phyloP scores from a whole-genome alignment of 1,139 yeast species.

The Kazachstania sp. region DNA sequence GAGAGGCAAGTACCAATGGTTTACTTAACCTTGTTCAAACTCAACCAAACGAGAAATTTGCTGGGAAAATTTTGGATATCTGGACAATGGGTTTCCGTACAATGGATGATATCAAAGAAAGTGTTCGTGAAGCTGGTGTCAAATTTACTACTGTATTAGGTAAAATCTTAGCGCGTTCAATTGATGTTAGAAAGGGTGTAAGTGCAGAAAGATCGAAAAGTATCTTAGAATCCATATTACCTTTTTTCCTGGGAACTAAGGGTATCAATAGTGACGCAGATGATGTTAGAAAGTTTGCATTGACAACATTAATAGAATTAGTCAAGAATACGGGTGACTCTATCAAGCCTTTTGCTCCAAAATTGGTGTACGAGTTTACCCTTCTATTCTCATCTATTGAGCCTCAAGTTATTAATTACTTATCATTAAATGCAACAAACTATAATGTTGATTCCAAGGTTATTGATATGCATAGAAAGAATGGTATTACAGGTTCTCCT shows the following conservation, averaged over 20 bases:
- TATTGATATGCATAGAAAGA: constrained; percentile 70
- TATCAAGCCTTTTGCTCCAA: constrained; percentile 61
- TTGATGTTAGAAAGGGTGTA: constrained; percentile 32
- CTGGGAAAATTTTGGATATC: constrained; percentile 49
- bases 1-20: constrained; percentile 83
- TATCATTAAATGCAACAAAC: constrained; percentile 82
- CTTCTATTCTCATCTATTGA: constrained; percentile 77
- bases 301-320: constrained; percentile 62
- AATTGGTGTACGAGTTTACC: constrained; percentile 59
- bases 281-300: constrained; percentile 70
- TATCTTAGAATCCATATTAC: constrained; percentile 57
- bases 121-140: constrained; percentile 77
- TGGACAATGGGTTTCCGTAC: constrained; percentile 87
- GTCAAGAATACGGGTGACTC: constrained; percentile 55
- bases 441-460: constrained; percentile 64
- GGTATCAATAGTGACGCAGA: constrained; percentile 82
- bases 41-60: constrained; percentile 47
- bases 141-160: constrained; percentile 62
- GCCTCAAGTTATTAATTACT: constrained; percentile 81
- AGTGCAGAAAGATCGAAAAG: constrained; percentile 38
- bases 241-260: constrained; percentile 68
- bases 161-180: constrained; percentile 49
- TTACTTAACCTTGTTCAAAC: constrained; percentile 62
- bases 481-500: constrained; percentile 72
- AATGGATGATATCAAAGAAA: constrained; percentile 90